Percentiles rank a stretch among this genome's conserved stretches.
These are phyloP conservation scores for Vaccinium myrtillus DNA, from an alignment of 148 eudicot species.

Conservation along the genomic window DNA sequence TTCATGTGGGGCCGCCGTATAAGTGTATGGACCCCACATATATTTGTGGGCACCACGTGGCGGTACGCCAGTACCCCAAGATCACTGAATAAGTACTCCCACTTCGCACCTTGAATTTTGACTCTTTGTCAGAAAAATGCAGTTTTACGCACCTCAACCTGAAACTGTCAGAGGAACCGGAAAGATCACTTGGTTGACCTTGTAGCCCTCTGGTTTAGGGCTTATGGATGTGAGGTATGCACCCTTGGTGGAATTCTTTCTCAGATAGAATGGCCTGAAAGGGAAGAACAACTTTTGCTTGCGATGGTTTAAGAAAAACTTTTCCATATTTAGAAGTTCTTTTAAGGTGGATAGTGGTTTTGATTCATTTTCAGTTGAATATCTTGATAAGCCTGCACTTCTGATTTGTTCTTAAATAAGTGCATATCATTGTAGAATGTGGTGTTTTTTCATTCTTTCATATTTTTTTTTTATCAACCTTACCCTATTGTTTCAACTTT, in stretches of 20 bases:
- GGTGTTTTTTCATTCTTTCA: not conserved
- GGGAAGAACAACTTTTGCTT: not conserved
- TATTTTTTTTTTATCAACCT: not conserved
- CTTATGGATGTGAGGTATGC: not conserved
- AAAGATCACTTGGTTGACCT: not conserved
- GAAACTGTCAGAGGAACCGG: not conserved
- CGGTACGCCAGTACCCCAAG: too few relatives aligned
- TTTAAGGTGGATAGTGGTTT: not conserved
- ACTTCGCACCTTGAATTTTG: not conserved
- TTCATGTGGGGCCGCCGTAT: too few relatives aligned
- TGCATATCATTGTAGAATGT: not conserved
- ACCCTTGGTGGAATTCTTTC: not conserved
- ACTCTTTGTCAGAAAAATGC: not conserved
- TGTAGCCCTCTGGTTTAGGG: conserved; percentile 3
- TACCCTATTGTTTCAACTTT: conserved; percentile 17
- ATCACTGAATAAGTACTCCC: not conserved
- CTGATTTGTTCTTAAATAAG: not conserved
- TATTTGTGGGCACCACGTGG: too few relatives aligned
- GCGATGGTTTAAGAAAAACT: not conserved
- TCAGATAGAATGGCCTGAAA: not conserved
- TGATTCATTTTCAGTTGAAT: not conserved
- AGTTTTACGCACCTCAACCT: not conserved
- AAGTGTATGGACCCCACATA: too few relatives aligned
- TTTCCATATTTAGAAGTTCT: not conserved
- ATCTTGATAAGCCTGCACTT: not conserved